Percentiles rank a stretch among this genome's conserved stretches.
Evolutionary conservation across 768 basidiomycete species (phyloP).

Genomic region (Brasilioporus rufonigricans): DNA sequence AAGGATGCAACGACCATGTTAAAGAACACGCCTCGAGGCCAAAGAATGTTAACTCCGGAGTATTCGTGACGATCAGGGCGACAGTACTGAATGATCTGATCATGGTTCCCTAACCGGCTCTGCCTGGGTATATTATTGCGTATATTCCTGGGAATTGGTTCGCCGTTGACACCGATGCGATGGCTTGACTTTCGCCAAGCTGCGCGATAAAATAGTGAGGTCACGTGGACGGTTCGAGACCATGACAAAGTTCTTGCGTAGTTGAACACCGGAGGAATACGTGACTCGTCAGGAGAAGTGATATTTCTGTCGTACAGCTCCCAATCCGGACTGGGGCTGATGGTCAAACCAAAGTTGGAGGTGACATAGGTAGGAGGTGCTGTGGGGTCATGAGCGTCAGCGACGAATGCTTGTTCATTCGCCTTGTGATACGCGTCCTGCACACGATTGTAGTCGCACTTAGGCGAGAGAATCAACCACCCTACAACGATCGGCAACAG

Average conservation of each 20-base stretch:
- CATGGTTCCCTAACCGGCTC: constrained; percentile 17
- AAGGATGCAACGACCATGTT: constrained; percentile 32
- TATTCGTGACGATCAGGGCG: not conserved
- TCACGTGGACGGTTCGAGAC: constrained; percentile 15
- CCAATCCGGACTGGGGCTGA: constrained; percentile 9
- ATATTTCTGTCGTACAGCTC: not conserved
- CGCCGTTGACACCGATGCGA: constrained; percentile 3
- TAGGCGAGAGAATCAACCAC: constrained; percentile 41
- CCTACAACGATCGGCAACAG: constrained; percentile 40
- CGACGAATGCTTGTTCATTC: constrained; percentile 3
- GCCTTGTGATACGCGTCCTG: constrained; percentile 15
- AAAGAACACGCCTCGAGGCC: constrained; percentile 23
- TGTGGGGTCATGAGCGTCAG: not conserved
- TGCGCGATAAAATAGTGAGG: constrained; percentile 16
- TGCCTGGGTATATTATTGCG: constrained; percentile 1
- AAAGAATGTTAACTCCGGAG: not conserved
- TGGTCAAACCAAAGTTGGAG: constrained; percentile 16
- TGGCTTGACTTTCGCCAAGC: constrained; percentile 9
- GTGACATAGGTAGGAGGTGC: not conserved
- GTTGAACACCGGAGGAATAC: constrained; percentile 25
- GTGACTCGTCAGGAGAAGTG: constrained; percentile 23
- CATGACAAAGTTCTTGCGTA: constrained; percentile 25
- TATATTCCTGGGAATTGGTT: not conserved
- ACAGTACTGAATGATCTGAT: constrained; percentile 24
- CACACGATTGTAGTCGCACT: constrained; percentile 36